Evolutionary conservation across 1,139 yeast species (phyloP), one percentile per base, ranked within the genome.

Genomic region (Blastobotrys malaysiensis): DNA sequence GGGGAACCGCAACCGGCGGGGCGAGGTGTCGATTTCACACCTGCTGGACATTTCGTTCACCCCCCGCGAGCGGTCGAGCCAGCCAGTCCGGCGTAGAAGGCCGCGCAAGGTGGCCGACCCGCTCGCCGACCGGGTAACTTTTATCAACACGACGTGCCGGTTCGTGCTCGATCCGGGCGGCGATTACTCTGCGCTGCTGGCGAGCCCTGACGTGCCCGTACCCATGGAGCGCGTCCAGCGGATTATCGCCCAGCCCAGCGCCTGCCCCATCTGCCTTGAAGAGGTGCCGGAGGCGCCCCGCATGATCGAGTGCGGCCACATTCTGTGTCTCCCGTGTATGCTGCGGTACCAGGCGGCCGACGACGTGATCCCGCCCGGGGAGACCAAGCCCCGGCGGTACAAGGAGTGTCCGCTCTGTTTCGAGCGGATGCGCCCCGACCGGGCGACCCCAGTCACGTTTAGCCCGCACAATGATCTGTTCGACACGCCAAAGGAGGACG

Each of bases 301-400:
- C 54, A 95, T 95, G 98, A 82, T 90, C 31, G 79, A 84, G 16
- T 95, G 99, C 73, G 99, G 99, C 2, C 99, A 95, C 67, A 79
- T 90, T 13, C 80, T 93, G 65, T 95, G 99, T 67, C 77, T 83
- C 54, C 83, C 90, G 26, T 95, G 99, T 67, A 71, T 91, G 44
- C 69, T 89, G 52, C 80, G 91, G 44, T 80, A 88, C 64, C 72
- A 89, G 53, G 88, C 82, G 45, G 80, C 86, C 19, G 82, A 81
- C 21, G 72, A 78, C 1, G 77, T 56, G 5, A 18, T 45, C 14
- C 53, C 48, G 24, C 31, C 52, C 3, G 59, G 57, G 13, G 53
- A 52, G 39, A 50, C 54, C 5, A 58, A 57, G 51, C 74, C 75
- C 48, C 81, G 78, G 58, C 81, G 77, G 64, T 77, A 79, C 61